A percentile compares a stretch with the other conserved stretches of the same genome.
Evolutionary conservation across 352 stramenopile species (phyloP).

Genomic region (Phytophthora rubi): DNA sequence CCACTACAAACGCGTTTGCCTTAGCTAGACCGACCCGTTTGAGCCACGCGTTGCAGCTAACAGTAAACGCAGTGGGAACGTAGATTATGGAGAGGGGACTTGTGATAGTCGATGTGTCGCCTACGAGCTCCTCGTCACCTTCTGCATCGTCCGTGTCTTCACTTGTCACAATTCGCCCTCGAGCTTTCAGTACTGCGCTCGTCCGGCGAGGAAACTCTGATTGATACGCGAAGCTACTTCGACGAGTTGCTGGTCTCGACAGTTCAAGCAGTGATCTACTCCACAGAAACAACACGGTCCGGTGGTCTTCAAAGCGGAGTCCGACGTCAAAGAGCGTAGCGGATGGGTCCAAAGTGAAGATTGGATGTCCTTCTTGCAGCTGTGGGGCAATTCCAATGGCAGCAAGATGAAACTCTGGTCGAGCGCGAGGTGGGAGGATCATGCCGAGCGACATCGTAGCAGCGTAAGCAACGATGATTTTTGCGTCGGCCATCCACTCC

Average conservation of each 20-base stretch:
- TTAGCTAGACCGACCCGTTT: slow-evolving; percentile 46
- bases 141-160: slow-evolving; percentile 31
- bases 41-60: slow-evolving; percentile 49
- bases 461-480: slow-evolving; percentile 49
- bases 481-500: slow-evolving; percentile 31
- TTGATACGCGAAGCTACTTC: slow-evolving; percentile 38
- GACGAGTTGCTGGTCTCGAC: slow-evolving; percentile 10
- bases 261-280: slow-evolving; percentile 13
- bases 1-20: slow-evolving; percentile 54
- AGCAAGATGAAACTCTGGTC: slow-evolving; percentile 39
- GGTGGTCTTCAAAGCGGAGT: slow-evolving; percentile 42
- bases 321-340: slow-evolving; percentile 53
- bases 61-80: slow-evolving; percentile 47
- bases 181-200: slow-evolving; percentile 36
- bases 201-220: slow-evolving; percentile 32
- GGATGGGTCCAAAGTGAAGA: slow-evolving; percentile 22
- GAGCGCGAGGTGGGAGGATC: slow-evolving; percentile 33
- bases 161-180: slow-evolving; percentile 29
- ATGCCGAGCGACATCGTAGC: slow-evolving; percentile 43
- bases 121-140: slow-evolving; percentile 23
- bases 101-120: slow-evolving; percentile 32
- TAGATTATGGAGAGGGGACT: slow-evolving; percentile 47
- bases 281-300: slow-evolving; percentile 41
- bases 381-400: slow-evolving; percentile 39
- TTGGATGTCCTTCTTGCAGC: slow-evolving; percentile 22